Conservation (phyloP, 306 rosid genomes). For the Ochetophila trinervis region DNA sequence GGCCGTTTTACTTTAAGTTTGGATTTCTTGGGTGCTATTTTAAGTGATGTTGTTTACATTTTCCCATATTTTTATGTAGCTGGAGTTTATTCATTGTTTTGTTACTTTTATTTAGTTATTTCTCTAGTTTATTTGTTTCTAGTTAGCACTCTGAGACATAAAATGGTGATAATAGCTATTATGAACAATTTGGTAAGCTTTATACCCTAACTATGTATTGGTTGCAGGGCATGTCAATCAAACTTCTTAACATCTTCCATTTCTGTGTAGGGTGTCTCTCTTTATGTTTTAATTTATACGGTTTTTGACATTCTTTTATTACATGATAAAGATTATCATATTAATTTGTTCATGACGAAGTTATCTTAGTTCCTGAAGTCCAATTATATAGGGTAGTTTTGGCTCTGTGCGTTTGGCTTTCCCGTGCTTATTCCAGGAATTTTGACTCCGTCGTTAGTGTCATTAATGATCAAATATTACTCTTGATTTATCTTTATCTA, state of each 20-base stretch:
- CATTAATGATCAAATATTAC: background rate
- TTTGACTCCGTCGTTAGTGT: background rate
- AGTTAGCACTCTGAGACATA: background rate
- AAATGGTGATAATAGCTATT: background rate
- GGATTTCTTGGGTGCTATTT: slow-evolving; percentile 7
- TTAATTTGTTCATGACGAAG: too few species aligned
- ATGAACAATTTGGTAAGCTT: background rate
- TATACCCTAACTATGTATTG: background rate
- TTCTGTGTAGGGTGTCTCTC: background rate
- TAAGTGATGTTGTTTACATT: slow-evolving; percentile 17
- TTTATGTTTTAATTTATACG: background rate
- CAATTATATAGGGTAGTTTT: background rate
- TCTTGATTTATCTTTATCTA: too few species aligned
- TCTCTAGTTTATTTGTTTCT: background rate
- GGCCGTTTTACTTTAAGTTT: slow-evolving; percentile 12
- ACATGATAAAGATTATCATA: too few species aligned
- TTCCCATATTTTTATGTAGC: slow-evolving; percentile 12
- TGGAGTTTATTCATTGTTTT: background rate
- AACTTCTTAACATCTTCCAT: background rate
- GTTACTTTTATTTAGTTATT: background rate
- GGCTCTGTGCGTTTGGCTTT: too few species aligned
- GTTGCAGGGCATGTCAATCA: too few species aligned
- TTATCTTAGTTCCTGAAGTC: background rate
- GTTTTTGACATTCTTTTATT: too few species aligned
- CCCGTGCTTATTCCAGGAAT: background rate